Base-by-base conservation (phyloP, 2,329 filamentous ascomycete species). In the Chaetoscypha palmicola region DNA sequence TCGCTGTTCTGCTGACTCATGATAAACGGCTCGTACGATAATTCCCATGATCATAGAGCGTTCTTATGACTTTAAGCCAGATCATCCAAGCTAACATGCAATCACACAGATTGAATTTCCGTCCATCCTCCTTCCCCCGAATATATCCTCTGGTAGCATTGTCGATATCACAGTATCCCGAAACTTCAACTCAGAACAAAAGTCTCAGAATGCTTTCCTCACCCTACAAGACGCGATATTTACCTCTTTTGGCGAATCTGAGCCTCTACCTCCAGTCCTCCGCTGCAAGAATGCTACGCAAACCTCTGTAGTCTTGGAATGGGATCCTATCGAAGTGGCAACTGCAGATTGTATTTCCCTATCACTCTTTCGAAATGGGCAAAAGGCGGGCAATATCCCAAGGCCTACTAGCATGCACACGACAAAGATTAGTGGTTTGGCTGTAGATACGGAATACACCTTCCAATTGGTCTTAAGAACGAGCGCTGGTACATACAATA, bases 221-320 rank as follows among this genome's bases (percentile, higher is more conserved):
- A 68, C 77, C 23, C 83, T 98, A n/a, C 92, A 98, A 69, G 80
- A 85, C 58, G 81, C 83, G 57, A 97, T 98, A 69, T 84, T 85
- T 67, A 74, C 76, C 56, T 84, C 86, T 42, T 97, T 97, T 64
- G 92, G 92, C 56, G 79, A 86, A 54, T 72, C 77, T 48, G 82
- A 87, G 45, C 92, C 92, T 23, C 69, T 76, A 19, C 71, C 83
- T 1, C 92, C 92, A 5, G 67, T 85, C 39, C 79, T 98, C 26
- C 86, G 89, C 60, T 94, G 92, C 66, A 85, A 89, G 67, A 98
- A 97, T 74, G 90, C 91, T 43, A 98, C 92, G 1, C 92, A 98
- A 68, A 98, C 92, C n/a, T 94, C 87, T 21, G 84, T 97, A 35
- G 92, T 98, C 28, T 84, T 98, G 41, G 92, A 97, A 68, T 98